Evolutionary conservation across 164 flowering plant species (phyloP), one percentile per base, ranked within the genome.

Genomic region (Magnolia kwangsiensis): DNA sequence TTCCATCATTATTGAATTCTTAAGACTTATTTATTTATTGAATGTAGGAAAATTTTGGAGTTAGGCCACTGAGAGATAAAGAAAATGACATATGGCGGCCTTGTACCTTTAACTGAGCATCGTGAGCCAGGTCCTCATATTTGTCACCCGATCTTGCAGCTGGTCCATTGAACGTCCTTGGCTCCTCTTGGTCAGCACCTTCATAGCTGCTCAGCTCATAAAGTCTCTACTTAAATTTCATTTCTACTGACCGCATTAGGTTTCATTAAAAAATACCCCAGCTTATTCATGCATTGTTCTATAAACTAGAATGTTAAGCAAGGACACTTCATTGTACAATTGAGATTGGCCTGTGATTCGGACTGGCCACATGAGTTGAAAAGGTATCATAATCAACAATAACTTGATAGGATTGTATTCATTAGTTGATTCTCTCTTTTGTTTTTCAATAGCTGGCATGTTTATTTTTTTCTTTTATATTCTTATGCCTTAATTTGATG

Each of bases 141-240:
- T 95, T 18, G 99, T 95, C 64, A 95, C 99, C 16, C 78, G 99
- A 9, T 95, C 99, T 10, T 92, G 99, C 55, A 86, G 97, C 88
- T 93, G 95, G 97, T 93, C 99, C 45, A 50, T 87, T 5, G 99
- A 95, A 78, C 93, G 98, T 31, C 99, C 99, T 18, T 98, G 99
- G 72, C 24, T 89, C 49, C 88, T 95, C n/a, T 78, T 95, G 58
- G 0, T 89, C 37, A 4, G 67, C 50, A 98, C 98, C 63, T 95
- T 95, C 76, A 0, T 84, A 1, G 74, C 82, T 37, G 98, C 99
- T 29, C 99, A 95, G 70, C 87, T 95, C 90, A 98, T 93, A 92
- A 31, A 78, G 85, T 59, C 19, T n/a, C 61, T 20, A 10, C 37
- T 63, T 51, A 23, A 16, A 24, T 51, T 50, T 11, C 21, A 49